These are phyloP conservation scores for Monosporozyma servazzii DNA, from an alignment of 805 yeast species.

Conservation along the genomic window DNA sequence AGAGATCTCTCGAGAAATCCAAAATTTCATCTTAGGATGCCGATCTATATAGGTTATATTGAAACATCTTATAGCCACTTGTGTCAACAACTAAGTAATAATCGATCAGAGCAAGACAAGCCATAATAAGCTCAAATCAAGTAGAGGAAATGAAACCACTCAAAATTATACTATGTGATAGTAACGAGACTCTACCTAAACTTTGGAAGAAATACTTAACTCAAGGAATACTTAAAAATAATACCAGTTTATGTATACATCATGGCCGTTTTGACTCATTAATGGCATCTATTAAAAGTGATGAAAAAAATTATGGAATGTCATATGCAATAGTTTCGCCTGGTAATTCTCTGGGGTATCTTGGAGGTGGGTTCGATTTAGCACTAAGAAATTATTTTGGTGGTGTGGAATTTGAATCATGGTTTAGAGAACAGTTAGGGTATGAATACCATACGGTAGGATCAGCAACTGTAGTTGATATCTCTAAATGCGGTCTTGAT, in stretches of 20 bases:
- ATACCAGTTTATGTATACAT: slow-evolving; percentile 7
- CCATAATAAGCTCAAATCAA: not conserved
- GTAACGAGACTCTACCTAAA: slow-evolving; percentile 10
- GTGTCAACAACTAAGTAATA: not conserved
- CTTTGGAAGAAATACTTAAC: slow-evolving; percentile 13
- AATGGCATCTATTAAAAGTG: slow-evolving; percentile 1
- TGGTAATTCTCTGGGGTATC: slow-evolving; percentile 41
- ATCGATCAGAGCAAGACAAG: not conserved
- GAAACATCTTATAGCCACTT: not conserved
- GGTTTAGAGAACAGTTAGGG: slow-evolving; percentile 21
- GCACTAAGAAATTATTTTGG: slow-evolving; percentile 24
- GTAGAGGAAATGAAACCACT: slow-evolving; percentile 4
- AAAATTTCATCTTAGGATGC: not conserved
- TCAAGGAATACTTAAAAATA: slow-evolving; percentile 3
- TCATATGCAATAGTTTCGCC: slow-evolving; percentile 37
- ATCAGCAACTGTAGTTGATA: slow-evolving; percentile 16
- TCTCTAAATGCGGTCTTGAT: slow-evolving; percentile 7
- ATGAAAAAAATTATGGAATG: not conserved
- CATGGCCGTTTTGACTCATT: slow-evolving; percentile 11
- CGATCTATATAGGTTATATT: not conserved
- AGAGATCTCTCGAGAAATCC: not conserved
- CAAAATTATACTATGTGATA: slow-evolving; percentile 17
- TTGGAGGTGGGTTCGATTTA: slow-evolving; percentile 45
- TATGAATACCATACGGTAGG: slow-evolving; percentile 21
- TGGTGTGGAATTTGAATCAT: slow-evolving; percentile 19